Evolutionary conservation across 139 green algal genomes (phyloP).

Genomic region (Pseudopediastrum boryanum): DNA sequence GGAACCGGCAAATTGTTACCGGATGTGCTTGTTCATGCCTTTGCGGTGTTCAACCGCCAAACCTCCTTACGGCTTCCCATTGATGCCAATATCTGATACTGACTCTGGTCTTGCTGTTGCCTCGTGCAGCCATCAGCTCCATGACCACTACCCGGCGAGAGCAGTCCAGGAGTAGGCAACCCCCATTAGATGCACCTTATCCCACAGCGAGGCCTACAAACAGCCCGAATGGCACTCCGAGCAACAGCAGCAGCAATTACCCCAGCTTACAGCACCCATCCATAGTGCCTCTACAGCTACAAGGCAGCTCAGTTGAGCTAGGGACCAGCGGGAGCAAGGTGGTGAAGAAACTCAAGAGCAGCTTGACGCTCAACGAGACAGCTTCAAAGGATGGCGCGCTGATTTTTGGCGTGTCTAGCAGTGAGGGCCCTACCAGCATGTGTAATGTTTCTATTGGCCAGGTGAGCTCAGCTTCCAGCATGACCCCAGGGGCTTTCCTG

Average conservation of each 20-base stretch:
- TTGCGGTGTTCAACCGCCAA: too few species aligned
- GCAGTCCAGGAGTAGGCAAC: too few species aligned
- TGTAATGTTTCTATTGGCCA: slow-evolving; percentile 16
- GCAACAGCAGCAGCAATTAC: slow-evolving; percentile 2
- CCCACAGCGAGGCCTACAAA: too few species aligned
- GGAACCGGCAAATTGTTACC: too few species aligned
- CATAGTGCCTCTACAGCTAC: slow-evolving; percentile 17
- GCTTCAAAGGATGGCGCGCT: slow-evolving; percentile 11
- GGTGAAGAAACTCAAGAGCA: background rate
- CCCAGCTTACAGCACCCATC: slow-evolving; percentile 21
- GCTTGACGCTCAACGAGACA: background rate
- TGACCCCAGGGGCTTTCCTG: background rate
- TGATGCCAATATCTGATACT: too few species aligned
- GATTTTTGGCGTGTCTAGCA: slow-evolving; percentile 21
- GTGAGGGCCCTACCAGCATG: background rate
- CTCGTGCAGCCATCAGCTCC: too few species aligned
- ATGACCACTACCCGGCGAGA: too few species aligned
- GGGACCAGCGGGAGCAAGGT: background rate
- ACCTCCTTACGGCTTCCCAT: too few species aligned
- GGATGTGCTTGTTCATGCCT: too few species aligned
- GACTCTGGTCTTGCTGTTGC: too few species aligned
- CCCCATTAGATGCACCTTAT: too few species aligned
- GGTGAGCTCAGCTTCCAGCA: background rate
- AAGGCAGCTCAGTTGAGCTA: background rate
- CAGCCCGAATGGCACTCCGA: background rate